Conservation (phyloP, 805 yeast species). For the Saturnispora ahearnii region DNA sequence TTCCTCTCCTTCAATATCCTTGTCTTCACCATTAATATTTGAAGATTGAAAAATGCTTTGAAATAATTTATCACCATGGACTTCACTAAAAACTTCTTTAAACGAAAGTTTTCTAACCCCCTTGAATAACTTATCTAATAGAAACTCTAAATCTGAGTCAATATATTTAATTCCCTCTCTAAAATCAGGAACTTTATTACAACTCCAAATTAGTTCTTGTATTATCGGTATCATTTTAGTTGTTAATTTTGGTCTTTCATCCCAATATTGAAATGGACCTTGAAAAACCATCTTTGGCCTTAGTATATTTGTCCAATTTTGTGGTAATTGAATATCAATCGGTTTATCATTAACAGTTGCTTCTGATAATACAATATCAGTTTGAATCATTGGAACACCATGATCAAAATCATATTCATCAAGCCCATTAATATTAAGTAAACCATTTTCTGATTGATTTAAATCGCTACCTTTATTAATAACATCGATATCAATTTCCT, state of each 20-base stretch:
- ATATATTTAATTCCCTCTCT: constrained; percentile 2
- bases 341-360: neutral
- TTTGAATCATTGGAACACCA: neutral
- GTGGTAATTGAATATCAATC: neutral
- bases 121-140: neutral
- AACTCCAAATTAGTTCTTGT: constrained; percentile 2
- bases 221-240: neutral
- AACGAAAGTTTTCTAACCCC: constrained; percentile 4
- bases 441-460: neutral
- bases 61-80: neutral
- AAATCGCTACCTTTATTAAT: constrained; percentile 10
- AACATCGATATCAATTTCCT: constrained; percentile 13
- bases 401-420: constrained; percentile 2
- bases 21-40: neutral
- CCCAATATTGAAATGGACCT: constrained; percentile 1
- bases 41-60: neutral
- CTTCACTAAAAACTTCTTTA: constrained; percentile 3
- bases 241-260: neutral
- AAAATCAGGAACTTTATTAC: neutral
- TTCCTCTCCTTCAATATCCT: neutral
- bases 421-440: constrained; percentile 5
- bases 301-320: constrained; percentile 2
- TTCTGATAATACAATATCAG: neutral
- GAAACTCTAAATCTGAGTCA: constrained; percentile 5
- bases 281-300: constrained; percentile 2